A percentile compares a stretch with the other conserved stretches of the same genome.
phyloP scores from a whole-genome alignment of 768 basidiomycete species.

The Leccinum imitatum region DNA sequence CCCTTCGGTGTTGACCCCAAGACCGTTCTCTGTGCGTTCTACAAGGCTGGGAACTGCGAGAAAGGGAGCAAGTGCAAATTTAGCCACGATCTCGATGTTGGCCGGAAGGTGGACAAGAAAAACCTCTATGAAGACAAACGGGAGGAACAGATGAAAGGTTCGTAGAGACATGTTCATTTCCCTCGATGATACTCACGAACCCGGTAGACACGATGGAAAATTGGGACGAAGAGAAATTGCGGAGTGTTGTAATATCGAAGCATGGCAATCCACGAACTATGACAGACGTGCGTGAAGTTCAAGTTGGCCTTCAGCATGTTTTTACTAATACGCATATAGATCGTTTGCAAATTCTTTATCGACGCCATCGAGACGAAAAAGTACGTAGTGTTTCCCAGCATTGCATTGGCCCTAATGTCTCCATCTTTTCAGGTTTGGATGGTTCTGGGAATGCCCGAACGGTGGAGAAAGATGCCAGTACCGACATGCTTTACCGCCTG shows the following conservation, averaged over 20 bases:
- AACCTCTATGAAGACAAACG: slow-evolving; percentile 89
- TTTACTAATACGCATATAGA: slow-evolving; percentile 45
- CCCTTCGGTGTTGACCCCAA: slow-evolving; percentile 97
- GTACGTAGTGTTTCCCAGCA: slow-evolving; percentile 32
- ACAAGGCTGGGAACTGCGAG: slow-evolving; percentile 89
- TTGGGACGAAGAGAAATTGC: slow-evolving; percentile 95
- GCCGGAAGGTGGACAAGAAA: slow-evolving; percentile 91
- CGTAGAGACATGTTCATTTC: slow-evolving; percentile 20
- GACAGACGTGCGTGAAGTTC: slow-evolving; percentile 66
- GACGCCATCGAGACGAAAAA: slow-evolving; percentile 93
- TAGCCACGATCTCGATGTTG: slow-evolving; percentile 89
- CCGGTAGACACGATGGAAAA: slow-evolving; percentile 89
- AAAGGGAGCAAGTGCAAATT: slow-evolving; percentile 98
- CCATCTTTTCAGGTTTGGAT: slow-evolving; percentile 61
- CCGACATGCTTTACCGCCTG: slow-evolving; percentile 92
- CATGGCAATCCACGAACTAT: slow-evolving; percentile 88
- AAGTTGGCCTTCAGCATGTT: background rate
- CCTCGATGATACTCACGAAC: background rate
- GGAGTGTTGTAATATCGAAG: slow-evolving; percentile 83
- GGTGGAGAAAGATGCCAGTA: slow-evolving; percentile 87
- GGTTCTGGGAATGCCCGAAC: slow-evolving; percentile 95
- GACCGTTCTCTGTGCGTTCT: slow-evolving; percentile 89
- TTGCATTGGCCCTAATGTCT: background rate
- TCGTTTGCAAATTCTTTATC: slow-evolving; percentile 97
- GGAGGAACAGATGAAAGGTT: slow-evolving; percentile 77